Evolutionary conservation across 345 rosid species (phyloP).

Genomic region (Moringa oleifera): DNA sequence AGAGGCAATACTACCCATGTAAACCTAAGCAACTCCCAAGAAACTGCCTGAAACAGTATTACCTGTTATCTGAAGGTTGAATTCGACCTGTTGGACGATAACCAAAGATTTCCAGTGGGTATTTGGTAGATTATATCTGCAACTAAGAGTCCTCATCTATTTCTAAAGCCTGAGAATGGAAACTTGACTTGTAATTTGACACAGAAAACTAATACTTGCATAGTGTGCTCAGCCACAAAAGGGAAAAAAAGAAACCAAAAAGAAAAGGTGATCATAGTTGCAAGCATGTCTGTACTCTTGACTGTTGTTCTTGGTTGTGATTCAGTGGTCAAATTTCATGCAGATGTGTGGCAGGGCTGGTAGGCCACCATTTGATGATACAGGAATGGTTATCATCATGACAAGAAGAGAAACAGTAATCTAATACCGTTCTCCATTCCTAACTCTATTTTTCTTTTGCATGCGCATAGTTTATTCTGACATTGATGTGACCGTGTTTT

Average conservation of each 20-base stretch:
- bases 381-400: conserved; percentile 91
- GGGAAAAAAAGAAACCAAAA: conserved; percentile 1
- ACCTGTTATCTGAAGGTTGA: not conserved
- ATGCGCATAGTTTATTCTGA: conserved; percentile 14
- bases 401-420: conserved; percentile 92
- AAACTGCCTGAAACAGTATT: not conserved
- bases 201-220: not conserved
- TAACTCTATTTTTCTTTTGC: conserved; percentile 7
- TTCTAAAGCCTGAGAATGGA: too few relatives aligned
- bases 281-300: conserved; percentile 11
- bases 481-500: conserved; percentile 4
- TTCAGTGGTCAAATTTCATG: conserved; percentile 4
- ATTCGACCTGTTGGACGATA: not conserved
- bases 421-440: conserved; percentile 12
- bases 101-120: not conserved
- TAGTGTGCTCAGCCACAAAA: not conserved
- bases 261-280: conserved; percentile 4
- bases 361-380: conserved; percentile 95
- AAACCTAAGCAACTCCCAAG: not conserved
- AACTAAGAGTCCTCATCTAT: too few relatives aligned
- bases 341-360: conserved; percentile 99
- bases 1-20: not conserved
- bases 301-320: not conserved
- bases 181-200: too few relatives aligned
- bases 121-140: not conserved